Evolutionary conservation across 176 grass and related monocot species (phyloP), one percentile per base, ranked within the genome.

Genomic region (Avena eriantha): DNA sequence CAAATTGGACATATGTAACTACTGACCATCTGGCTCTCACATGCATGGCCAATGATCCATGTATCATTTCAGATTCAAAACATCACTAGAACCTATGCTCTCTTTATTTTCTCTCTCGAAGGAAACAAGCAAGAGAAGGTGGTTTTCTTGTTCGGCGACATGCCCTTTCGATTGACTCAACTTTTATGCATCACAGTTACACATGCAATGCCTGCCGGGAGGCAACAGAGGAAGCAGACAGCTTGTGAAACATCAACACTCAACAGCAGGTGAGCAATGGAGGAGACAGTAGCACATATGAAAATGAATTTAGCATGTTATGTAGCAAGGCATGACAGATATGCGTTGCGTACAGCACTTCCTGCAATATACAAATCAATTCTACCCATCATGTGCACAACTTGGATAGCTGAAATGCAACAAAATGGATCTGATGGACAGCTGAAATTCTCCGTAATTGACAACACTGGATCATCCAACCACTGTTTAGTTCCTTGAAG

Each of bases 1-100:
- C 89, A 77, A 50, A 65, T 45, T 70, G 58, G 79, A 73, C 45
- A 84, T 31, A 31, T 33, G 58, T 33, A 76, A 29, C 29, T 79
- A 83, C 73, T 72, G 55, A 16, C 73, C 67, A 22, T 23, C 70
- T 80, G 89, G 41, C 57, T 60, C 39, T 76, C 81, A 87, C 69
- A 84, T 47, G 8, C 45, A 47, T 47, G 45, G 9, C 45, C 41
- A 84, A 10, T 35, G 13, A 68, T 61, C 74, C 19, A 57, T 78
- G 60, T 68, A 68, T 39, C 23, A 74, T 47, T 55, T 56, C 51
- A 77, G 65, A 67, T 84, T 59, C 56, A 79, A 66, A 78, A 65
- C 39, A 57, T 24, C 56, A 80, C n/a, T 55, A 55, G 22, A 84
- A 18, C 54, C 47, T 36, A 48, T 49, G 79, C 6, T 78, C 23